These are phyloP conservation scores for Pseudocercospora crystallina DNA, from an alignment of 2,329 filamentous ascomycete genomes.

Conservation along the genomic window DNA sequence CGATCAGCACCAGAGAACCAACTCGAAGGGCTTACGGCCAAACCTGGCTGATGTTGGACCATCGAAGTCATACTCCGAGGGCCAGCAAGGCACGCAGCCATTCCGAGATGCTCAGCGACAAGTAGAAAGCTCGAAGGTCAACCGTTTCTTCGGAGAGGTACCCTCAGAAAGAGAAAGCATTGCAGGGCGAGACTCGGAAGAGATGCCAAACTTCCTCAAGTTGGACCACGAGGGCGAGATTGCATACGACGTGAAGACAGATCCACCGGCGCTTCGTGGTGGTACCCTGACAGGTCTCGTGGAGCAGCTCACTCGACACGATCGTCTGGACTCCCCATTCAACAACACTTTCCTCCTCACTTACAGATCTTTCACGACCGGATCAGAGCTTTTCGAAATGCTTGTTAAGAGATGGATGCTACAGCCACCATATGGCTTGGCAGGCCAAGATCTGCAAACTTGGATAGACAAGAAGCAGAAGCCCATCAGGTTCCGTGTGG, in stretches of 20 bases:
- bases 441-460: slow-evolving; percentile 71
- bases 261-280: slow-evolving; percentile 75
- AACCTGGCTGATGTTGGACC: slow-evolving; percentile 55
- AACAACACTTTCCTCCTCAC: slow-evolving; percentile 98
- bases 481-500: slow-evolving; percentile 89
- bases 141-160: slow-evolving; percentile 54
- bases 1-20: slow-evolving; percentile 30
- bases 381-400: slow-evolving; percentile 86
- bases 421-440: slow-evolving; percentile 82
- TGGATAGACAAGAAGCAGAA: slow-evolving; percentile 97
- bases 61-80: slow-evolving; percentile 67
- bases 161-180: slow-evolving; percentile 34
- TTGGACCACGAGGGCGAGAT: slow-evolving; percentile 88
- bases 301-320: slow-evolving; percentile 92
- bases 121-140: slow-evolving; percentile 49
- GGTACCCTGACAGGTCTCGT: slow-evolving; percentile 86
- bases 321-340: slow-evolving; percentile 91
- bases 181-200: slow-evolving; percentile 58
- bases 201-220: slow-evolving; percentile 78
- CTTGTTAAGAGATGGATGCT: slow-evolving; percentile 89
- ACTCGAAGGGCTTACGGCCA: slow-evolving; percentile 46
- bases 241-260: slow-evolving; percentile 80
- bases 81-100: slow-evolving; percentile 35
- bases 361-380: slow-evolving; percentile 91
- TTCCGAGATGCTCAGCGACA: slow-evolving; percentile 21